These are phyloP conservation scores for Rhodofomes roseus DNA, from an alignment of 1,284 basidiomycete genomes.

Conservation along the genomic window DNA sequence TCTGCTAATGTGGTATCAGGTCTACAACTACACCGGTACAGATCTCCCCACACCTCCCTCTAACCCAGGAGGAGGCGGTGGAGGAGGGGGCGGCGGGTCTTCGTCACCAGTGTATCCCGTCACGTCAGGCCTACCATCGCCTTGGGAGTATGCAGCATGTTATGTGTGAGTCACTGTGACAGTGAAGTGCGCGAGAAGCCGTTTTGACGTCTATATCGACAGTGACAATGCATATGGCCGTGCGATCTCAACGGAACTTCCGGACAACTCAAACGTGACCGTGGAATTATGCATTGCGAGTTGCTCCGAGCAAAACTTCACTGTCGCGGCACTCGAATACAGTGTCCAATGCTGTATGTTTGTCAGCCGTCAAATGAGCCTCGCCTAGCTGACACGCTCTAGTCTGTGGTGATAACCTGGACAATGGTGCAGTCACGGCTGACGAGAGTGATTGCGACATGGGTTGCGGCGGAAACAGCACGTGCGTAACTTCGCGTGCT, in stretches of 20 bases:
- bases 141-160: slow-evolving; percentile 50
- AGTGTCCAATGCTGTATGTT: slow-evolving; percentile 42
- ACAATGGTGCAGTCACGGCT: slow-evolving; percentile 53
- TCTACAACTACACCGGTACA: slow-evolving; percentile 66
- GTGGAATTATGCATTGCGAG: slow-evolving; percentile 35
- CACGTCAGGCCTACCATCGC: slow-evolving; percentile 43
- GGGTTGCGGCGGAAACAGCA: slow-evolving; percentile 61
- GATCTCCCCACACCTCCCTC: slow-evolving; percentile 44
- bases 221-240: slow-evolving; percentile 39
- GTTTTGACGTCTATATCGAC: neutral
- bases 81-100: slow-evolving; percentile 36
- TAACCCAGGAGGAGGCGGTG: slow-evolving; percentile 31
- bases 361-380: neutral
- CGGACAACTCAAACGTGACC: slow-evolving; percentile 33
- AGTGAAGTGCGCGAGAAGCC: neutral
- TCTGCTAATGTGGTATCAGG: slow-evolving; percentile 14
- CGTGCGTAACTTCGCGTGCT: slow-evolving; percentile 36
- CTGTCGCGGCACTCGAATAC: slow-evolving; percentile 45
- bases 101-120: slow-evolving; percentile 40
- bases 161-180: slow-evolving; percentile 44
- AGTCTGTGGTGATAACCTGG: slow-evolving; percentile 59
- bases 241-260: slow-evolving; percentile 29
- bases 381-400: neutral
- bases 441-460: slow-evolving; percentile 55
- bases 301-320: slow-evolving; percentile 32